Base-by-base conservation (phyloP, 1,284 basidiomycete genomes). In the Vanrija sp. region DNA sequence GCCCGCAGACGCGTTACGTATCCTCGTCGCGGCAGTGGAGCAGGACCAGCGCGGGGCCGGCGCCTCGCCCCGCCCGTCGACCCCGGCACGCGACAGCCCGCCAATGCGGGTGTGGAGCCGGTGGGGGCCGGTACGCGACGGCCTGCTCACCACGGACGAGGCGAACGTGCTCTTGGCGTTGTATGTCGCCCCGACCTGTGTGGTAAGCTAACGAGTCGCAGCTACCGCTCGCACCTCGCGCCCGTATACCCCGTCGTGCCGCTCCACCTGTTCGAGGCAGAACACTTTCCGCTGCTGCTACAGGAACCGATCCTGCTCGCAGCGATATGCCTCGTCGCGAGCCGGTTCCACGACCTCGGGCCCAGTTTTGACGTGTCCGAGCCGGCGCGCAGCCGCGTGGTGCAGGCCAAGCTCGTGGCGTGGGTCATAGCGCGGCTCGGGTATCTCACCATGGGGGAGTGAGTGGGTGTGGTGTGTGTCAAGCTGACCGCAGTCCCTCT, bases 71-170 rank as follows among this genome's bases (percentile, higher is more conserved):
- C 44, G 6, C 56, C 57, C 7, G 54, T 52, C 8, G 57, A 62
- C 25, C 16, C 21, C 23, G 4, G 28, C 28, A 5, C 38, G 38
- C 21, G 25, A 19, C 8, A 15, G 21, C 38, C 47, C 1, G 18
- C 15, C 38, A 9, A 8, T 28, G 34, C 15, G 38, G 18, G 19
- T 40, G 9, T 62, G 60, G 60, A 56, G 43, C 14, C 50, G 55
- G 23, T 62, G 60, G 60, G 50, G 55, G 40, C 60, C 60, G 8
- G 60, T 62, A 7, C 42, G 60, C 16, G 60, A 62, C 46, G 60
- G 60, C 8, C 43, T 62, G 21, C 44, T 61, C 40, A 61, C 60
- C 21, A 47, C 54, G 2, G 60, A 61, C 5, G 60, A 61, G 44
- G 60, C 60, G 6, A 45, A 38, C 3, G 12, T 46, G 9, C 42